Base-by-base conservation (phyloP, 768 basidiomycete species). In the Phaeotremella skinneri region DNA sequence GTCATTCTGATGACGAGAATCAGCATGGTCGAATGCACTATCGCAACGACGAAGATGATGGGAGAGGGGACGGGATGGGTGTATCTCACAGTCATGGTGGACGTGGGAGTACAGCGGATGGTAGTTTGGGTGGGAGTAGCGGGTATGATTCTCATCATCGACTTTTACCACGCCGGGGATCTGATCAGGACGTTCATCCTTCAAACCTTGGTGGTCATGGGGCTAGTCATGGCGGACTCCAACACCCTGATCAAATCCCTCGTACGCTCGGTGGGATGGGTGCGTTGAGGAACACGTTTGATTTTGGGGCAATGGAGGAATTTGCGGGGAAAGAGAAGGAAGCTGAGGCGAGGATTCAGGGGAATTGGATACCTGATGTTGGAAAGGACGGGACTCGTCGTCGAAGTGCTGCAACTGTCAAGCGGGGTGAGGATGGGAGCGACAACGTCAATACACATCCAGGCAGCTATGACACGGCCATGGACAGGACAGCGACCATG, bases 281-380 rank as follows among this genome's bases (percentile, higher is more conserved):
- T 5, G 43, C 51, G 9, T 49, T 62, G 26, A 61, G 61, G 27
- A 74, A 70, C 34, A 48, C 52, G 3, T 73, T 75, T 43, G 67
- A 75, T 47, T 75, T 73, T 49, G 59, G 39, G 0, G 62, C 68
- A 1, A 75, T 75, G 74, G 73, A 75, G 42, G 72, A 75, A 9
- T 75, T 67, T 57, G 73, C 73, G 2, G 45, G 41, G 2, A 68
- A 66, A 31, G 75, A 76, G 58, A 55, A 62, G 55, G 34, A 48
- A 52, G 48, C 43, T 17, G 43, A 47, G 49, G n/a, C 42, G 11
- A 11, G 37, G 51, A 31, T 13, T 31, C 50, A 21, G 25, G 11
- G 42, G 27, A 53, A 56, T 14, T 45, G 53, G 27, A 60, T 50
- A 52, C 53, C 54, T 14, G 32, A 55, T 17, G 41, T n/a, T 14